These are phyloP conservation scores for Rickenella mellea DNA, from an alignment of 768 basidiomycete species.

Conservation along the genomic window DNA sequence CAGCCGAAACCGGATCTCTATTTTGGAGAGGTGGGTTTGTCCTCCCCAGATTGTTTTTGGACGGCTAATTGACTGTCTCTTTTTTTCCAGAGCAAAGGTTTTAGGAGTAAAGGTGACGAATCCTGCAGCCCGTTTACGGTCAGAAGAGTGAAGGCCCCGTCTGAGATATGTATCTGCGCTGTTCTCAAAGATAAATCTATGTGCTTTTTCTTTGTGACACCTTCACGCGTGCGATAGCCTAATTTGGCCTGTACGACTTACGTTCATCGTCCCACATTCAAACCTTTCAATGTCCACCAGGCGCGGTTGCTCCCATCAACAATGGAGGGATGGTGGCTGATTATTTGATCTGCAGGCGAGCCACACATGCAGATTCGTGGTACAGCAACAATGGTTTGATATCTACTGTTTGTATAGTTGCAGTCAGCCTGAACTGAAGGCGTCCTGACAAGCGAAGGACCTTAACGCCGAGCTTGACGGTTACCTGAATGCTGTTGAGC, in stretches of 20 bases:
- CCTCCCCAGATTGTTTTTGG: not conserved
- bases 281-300: too few relatives aligned
- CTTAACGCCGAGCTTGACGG: constrained; percentile 51
- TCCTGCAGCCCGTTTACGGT: constrained; percentile 83
- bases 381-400: constrained; percentile 59
- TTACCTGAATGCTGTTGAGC: constrained; percentile 55
- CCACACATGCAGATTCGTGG: constrained; percentile 88
- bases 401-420: not conserved
- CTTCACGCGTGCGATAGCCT: too few relatives aligned
- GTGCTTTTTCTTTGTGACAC: too few relatives aligned
- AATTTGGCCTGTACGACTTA: too few relatives aligned
- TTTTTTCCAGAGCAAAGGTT: constrained; percentile 56
- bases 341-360: constrained; percentile 28
- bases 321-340: too few relatives aligned
- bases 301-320: too few relatives aligned
- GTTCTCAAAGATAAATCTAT: too few relatives aligned
- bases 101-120: constrained; percentile 93
- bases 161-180: too few relatives aligned
- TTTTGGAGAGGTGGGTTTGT: constrained; percentile 68
- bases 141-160: constrained; percentile 81
- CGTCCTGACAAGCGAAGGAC: constrained; percentile 32
- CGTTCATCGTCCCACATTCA: too few relatives aligned
- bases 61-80: constrained; percentile 5
- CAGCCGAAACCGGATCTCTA: constrained; percentile 86
- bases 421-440: not conserved